Percentiles rank a stretch among this genome's conserved stretches.
These are phyloP conservation scores for Papiliotrema flavescens DNA, from an alignment of 1,284 basidiomycete species.

Conservation along the genomic window DNA sequence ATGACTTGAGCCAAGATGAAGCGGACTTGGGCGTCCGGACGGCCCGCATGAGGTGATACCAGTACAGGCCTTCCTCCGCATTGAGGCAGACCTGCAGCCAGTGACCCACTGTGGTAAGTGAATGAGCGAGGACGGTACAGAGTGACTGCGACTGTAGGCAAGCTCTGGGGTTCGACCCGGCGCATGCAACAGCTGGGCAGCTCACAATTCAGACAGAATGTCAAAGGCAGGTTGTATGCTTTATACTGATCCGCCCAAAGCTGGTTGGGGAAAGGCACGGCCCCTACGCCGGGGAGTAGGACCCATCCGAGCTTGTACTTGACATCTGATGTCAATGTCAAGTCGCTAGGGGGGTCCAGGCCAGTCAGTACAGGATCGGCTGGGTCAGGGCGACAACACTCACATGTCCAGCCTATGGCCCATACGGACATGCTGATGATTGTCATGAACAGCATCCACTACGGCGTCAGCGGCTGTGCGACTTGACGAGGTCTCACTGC, in stretches of 20 bases:
- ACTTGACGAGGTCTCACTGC: no score
- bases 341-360: no score
- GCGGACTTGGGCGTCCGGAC: conserved; percentile 18
- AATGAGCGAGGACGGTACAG: neutral
- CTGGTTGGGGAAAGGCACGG: conserved; percentile 17
- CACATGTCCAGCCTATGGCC: neutral
- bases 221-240: neutral
- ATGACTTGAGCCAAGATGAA: conserved; percentile 23
- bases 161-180: no score
- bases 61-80: conserved; percentile 34
- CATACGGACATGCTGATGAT: neutral
- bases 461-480: neutral
- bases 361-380: no score
- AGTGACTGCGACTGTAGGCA: no score
- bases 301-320: conserved; percentile 28
- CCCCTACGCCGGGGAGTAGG: conserved; percentile 13
- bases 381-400: no score
- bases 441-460: neutral
- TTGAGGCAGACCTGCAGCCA: conserved; percentile 27
- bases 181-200: neutral
- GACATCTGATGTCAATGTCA: conserved; percentile 8
- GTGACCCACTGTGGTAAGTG: conserved; percentile 16
- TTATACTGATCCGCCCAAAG: conserved; percentile 17
- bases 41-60: conserved; percentile 34
- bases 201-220: neutral